Base-by-base conservation (phyloP, 805 yeast species). In the Metschnikowia henanensis region DNA sequence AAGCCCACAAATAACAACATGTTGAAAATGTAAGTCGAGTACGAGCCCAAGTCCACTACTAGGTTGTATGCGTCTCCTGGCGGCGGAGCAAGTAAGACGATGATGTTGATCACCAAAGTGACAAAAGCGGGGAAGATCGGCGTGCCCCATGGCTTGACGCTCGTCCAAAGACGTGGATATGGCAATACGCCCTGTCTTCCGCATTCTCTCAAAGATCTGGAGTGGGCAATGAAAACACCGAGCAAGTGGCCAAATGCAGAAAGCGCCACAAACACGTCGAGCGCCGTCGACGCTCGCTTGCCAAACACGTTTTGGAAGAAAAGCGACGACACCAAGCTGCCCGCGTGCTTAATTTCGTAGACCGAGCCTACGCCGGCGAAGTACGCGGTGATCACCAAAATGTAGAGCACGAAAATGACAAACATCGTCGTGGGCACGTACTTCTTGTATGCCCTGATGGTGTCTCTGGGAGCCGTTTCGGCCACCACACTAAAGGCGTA, bases 401-500 rank as follows among this genome's bases (percentile, higher is more conserved):
- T 51, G 51, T 68, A 68, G 20, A 66, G 30, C 18, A 65, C 21
- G 36, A 66, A 67, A 17, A 68, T 55, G 17, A 61, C 45, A 28
- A 62, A 51, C 50, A 68, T 55, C 8, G 65, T 59, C 2, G 48
- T 33, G n/a, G 73, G 73, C 20, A 67, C 60, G 34, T 59, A 59
- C 29, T 30, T 46, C 29, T 56, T 55, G 50, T 56, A 60, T 37
- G 61, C 53, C 33, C 55, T 59, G 39, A 59, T 57, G 22, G 62
- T 55, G 50, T 59, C 49, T 46, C 50, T 52, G 13, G 61, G 62
- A 39, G 51, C 45, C 7, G 64, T 50, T 41, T 63, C 68, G 7
- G 66, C 68, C 6, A 56, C 65, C 25, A 72, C 64, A 10, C 61
- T 64, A 50, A 73, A 65, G 0, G 70, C 70, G 53, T 73, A 73